Base-by-base conservation (phyloP, 2,329 filamentous ascomycete species). In the Phaeosphaeria sp. region DNA sequence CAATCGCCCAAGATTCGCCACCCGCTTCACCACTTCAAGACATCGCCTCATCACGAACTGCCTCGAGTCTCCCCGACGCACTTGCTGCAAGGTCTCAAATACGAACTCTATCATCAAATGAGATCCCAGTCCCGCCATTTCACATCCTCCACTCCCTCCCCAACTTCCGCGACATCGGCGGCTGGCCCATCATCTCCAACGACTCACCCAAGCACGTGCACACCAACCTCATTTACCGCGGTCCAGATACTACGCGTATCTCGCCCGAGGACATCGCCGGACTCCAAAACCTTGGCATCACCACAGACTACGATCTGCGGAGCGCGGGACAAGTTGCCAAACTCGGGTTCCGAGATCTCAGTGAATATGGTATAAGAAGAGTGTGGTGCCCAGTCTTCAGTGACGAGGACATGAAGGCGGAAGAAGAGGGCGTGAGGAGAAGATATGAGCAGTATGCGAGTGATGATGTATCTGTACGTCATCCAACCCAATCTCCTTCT, bases 261-360 rank as follows among this genome's bases (percentile, higher is more conserved):
- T 59, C 55, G 8, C 42, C 60, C 0, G 52, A 49, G 2, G 71
- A 63, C 4, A 59, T 66, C 20, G 51, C 50, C 0, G 49, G 46
- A 11, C 54, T 72, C 2, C 57, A 80, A 36, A 68, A 75, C 13
- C 80, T 91, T 53, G 81, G 83, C 25, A 86, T 93, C 66, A 83
- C 80, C 42, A 81, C 82, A 58, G 83, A 90, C 58, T 92, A 86
- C 72, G 90, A 92, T 77, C 79, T 92, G 15, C 84, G 90, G 49
- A 90, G 87, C 25, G 74, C 76, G n/a, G 77, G 79, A 44, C 88
- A 91, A 76, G 84, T 90, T 58, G 74, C 83, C 55, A 71, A 74
- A 40, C 69, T 69, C 13, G 64, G 65, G 6, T 76, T 57, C 65
- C 78, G 56, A 33, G 76, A 80, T 8, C 73, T 83, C 4, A 72